phyloP scores from a whole-genome alignment of 352 stramenopile species.

The Pythium aphanidermatum region DNA sequence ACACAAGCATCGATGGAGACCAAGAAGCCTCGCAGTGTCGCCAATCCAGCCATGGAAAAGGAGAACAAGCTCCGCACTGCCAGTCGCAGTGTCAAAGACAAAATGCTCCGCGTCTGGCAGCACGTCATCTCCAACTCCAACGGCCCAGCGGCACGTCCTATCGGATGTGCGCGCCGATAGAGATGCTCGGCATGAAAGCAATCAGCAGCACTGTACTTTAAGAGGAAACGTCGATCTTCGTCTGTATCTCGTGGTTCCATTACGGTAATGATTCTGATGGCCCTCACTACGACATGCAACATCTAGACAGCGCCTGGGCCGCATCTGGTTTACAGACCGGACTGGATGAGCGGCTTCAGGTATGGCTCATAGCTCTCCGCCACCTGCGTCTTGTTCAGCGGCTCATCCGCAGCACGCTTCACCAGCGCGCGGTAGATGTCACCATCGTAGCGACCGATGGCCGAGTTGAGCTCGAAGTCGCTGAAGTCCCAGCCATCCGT shows the following conservation, averaged over 20 bases:
- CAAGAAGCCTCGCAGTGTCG: too few species aligned
- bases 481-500: constrained; percentile 36
- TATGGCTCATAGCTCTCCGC: constrained; percentile 52
- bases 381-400: constrained; percentile 52
- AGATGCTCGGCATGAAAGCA: too few species aligned
- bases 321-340: constrained; percentile 12
- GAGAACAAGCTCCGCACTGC: too few species aligned
- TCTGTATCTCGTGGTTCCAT: too few species aligned
- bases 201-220: too few species aligned
- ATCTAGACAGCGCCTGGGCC: too few species aligned
- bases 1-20: too few species aligned
- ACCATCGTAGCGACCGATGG: constrained; percentile 66
- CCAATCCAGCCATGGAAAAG: not conserved
- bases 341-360: constrained; percentile 28
- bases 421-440: constrained; percentile 64
- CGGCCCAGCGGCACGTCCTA: not conserved
- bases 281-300: too few species aligned
- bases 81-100: not conserved
- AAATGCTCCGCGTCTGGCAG: not conserved
- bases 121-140: constrained; percentile 1
- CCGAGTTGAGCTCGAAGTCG: constrained; percentile 64
- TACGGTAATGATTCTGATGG: too few species aligned
- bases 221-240: too few species aligned
- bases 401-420: constrained; percentile 35
- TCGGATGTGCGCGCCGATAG: too few species aligned